A percentile compares a stretch with the other conserved stretches of the same genome.
Conservation (phyloP, 176 grass and related monocot species). For the Tuctoria greenei region DNA sequence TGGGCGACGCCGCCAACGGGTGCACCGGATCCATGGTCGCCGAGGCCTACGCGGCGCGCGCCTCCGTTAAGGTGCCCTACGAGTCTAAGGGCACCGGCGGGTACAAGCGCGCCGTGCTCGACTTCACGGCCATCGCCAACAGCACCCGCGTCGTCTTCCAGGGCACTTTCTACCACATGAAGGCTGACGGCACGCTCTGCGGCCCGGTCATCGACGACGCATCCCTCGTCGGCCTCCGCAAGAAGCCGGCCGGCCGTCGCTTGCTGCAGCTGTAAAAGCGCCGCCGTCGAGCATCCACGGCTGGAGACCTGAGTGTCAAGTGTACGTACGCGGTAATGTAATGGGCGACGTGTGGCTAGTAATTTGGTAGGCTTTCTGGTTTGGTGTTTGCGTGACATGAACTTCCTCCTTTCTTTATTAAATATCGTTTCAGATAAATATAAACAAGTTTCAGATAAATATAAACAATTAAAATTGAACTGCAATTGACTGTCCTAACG, state of each 20-base stretch:
- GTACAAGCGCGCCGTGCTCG: slow-evolving; percentile 67
- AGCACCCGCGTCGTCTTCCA: slow-evolving; percentile 75
- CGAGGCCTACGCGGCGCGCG: slow-evolving; percentile 65
- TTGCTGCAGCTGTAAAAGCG: background rate
- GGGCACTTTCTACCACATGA: slow-evolving; percentile 85
- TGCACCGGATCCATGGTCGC: slow-evolving; percentile 68
- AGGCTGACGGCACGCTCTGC: slow-evolving; percentile 80
- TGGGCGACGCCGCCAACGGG: slow-evolving; percentile 65
- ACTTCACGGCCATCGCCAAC: slow-evolving; percentile 48
- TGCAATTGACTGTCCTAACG: no score
- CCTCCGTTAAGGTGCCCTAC: slow-evolving; percentile 61
- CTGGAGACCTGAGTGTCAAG: background rate
- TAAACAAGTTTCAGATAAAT: no score
- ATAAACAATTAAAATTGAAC: no score
- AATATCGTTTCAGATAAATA: no score
- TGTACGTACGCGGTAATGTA: background rate
- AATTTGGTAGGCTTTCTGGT: slow-evolving; percentile 20
- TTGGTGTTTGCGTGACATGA: no score
- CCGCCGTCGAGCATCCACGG: background rate
- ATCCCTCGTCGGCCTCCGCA: slow-evolving; percentile 50
- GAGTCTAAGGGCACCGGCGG: slow-evolving; percentile 67
- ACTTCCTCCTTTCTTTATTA: no score
- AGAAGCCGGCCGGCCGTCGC: slow-evolving; percentile 19
- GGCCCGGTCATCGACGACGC: slow-evolving; percentile 76
- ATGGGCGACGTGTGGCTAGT: background rate